Conservation (phyloP, 345 rosid species). For the Linum lewisii region DNA sequence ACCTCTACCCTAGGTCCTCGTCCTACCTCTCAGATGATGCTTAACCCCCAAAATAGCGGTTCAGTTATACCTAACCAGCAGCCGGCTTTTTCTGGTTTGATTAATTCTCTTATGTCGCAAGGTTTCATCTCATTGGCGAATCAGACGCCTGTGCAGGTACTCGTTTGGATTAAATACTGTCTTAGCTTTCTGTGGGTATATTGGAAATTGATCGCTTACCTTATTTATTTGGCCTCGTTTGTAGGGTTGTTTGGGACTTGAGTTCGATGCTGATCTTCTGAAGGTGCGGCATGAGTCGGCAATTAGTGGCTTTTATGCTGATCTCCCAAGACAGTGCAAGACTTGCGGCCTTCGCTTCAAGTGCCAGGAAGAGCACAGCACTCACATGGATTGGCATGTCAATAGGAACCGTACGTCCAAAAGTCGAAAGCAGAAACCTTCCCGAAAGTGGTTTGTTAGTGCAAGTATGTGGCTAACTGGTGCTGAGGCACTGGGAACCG, state of each 20-base stretch:
- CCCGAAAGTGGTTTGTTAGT: slow-evolving; percentile 18
- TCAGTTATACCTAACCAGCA: slow-evolving; percentile 34
- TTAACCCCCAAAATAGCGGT: slow-evolving; percentile 37
- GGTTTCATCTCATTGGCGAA: slow-evolving; percentile 74
- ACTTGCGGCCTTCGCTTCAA: slow-evolving; percentile 31
- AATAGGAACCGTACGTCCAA: slow-evolving; percentile 22
- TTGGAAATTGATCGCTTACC: not conserved
- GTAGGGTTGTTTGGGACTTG: not conserved
- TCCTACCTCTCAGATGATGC: slow-evolving; percentile 35
- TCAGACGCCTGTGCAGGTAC: slow-evolving; percentile 64
- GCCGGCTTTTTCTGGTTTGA: slow-evolving; percentile 69
- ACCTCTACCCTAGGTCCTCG: slow-evolving; percentile 51
- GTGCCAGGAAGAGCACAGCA: slow-evolving; percentile 29
- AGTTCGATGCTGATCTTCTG: slow-evolving; percentile 18
- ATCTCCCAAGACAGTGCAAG: slow-evolving; percentile 32
- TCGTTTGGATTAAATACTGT: not conserved
- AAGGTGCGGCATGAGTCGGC: slow-evolving; percentile 24
- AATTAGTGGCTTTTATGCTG: slow-evolving; percentile 20
- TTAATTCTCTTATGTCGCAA: slow-evolving; percentile 79
- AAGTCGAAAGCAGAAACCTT: not conserved
- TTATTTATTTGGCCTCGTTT: not conserved
- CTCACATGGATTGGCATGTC: slow-evolving; percentile 41
- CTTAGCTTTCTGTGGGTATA: no score
- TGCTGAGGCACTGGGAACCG: not conserved
- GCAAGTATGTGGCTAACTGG: slow-evolving; percentile 16